These are phyloP conservation scores for Lepiota venenata DNA, from an alignment of 768 basidiomycete genomes.

Conservation along the genomic window DNA sequence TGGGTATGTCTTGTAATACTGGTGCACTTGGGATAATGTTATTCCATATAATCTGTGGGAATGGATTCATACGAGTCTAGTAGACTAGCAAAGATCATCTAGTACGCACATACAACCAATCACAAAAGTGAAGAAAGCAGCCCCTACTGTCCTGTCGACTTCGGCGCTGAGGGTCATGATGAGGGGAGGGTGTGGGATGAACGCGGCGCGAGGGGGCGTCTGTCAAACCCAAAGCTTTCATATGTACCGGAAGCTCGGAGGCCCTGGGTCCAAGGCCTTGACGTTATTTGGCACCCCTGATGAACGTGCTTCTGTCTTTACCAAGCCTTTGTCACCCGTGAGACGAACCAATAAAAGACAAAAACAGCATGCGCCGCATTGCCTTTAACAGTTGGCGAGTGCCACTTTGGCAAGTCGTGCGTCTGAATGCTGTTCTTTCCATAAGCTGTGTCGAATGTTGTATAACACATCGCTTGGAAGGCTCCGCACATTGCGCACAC, in stretches of 20 bases:
- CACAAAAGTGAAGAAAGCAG: constrained; percentile 11
- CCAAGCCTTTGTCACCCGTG: constrained; percentile 1
- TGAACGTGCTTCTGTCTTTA: neutral
- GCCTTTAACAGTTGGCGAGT: too few relatives aligned
- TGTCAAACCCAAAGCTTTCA: neutral
- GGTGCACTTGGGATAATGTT: constrained; percentile 8
- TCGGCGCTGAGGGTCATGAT: neutral
- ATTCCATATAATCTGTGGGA: constrained; percentile 3
- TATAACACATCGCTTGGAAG: too few relatives aligned
- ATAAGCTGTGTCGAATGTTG: too few relatives aligned
- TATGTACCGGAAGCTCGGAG: neutral
- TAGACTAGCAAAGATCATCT: too few relatives aligned
- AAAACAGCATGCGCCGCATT: too few relatives aligned
- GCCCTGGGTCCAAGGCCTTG: neutral
- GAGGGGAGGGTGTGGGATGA: neutral
- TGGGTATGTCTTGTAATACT: constrained; percentile 8
- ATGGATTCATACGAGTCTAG: neutral
- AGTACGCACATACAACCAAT: constrained; percentile 8
- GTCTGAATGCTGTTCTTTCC: too few relatives aligned
- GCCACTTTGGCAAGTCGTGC: too few relatives aligned
- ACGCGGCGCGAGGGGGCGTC: neutral
- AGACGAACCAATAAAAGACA: neutral
- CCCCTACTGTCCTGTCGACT: constrained; percentile 1
- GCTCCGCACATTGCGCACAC: too few relatives aligned
- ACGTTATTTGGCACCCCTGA: neutral